Base-by-base conservation (phyloP, 495 filamentous ascomycete species). In the Podospora fimiseda region DNA sequence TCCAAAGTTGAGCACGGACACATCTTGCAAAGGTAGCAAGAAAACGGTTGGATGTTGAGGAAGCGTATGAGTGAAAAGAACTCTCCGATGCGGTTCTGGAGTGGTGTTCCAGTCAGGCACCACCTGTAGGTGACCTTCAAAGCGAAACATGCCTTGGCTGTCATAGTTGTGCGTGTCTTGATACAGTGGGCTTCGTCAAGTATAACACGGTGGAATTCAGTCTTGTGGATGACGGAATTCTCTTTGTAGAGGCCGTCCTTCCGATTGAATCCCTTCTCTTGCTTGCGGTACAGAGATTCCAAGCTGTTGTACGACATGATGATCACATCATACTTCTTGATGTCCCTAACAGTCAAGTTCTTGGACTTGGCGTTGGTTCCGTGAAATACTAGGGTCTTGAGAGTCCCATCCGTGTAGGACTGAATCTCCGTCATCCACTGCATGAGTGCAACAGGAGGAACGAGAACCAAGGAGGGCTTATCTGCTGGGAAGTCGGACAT, bases 121-220 rank as follows among this genome's bases (percentile, higher is more conserved):
- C 93, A 96, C 56, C 91, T 95, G 64, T 92, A 91, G 14, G 79
- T 81, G 49, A 85, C 86, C 42, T 88, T 82, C 43, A 97, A 72
- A 1, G 92, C 90, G 67, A 95, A 95, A 67, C 91, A 95, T 18
- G 90, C 90, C 62, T 87, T 90, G n/a, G 91, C 90, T 41, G 90
- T 90, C 69, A 88, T 84, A n/a, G 88, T 91, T 9, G 80, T 85
- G 27, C 89, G 82, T 58, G 83, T 82, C 78, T 97, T 97, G 73
- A 98, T 96, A 65, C 84, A 91, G 69, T 98, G 93, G 4, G 92
- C 93, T 69, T 98, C 93, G 55, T 98, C 93, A 2, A 98, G 82
- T 53, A 98, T 90, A 53, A 95, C 78, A 21, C 93, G 87, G 66
- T 97, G 91, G 50, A 89, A 98, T 2, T 85, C 67, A 27, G 95